Conservation (phyloP, 1,284 basidiomycete species). For the Irpex rosettiformis region DNA sequence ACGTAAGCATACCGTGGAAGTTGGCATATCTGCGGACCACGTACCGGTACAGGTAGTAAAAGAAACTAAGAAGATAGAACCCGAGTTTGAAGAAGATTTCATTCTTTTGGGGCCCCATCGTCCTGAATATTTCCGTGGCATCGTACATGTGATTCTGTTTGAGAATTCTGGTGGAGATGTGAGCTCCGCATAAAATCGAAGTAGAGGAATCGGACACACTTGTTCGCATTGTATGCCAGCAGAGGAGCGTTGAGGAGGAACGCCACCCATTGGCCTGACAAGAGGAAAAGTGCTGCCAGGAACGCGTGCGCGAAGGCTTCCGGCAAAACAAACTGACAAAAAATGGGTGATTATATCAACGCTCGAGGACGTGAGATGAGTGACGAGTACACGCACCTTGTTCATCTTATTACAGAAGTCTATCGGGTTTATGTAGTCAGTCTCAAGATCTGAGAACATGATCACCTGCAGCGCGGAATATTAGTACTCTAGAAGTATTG, state of each 20-base stretch:
- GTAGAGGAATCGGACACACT: slow-evolving; percentile 51
- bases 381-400: slow-evolving; percentile 65
- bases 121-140: slow-evolving; percentile 98
- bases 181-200: neutral
- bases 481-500: neutral
- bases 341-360: neutral
- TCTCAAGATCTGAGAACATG: slow-evolving; percentile 99
- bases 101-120: slow-evolving; percentile 94
- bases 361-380: neutral
- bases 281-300: slow-evolving; percentile 82
- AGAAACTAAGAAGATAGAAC: slow-evolving; percentile 92
- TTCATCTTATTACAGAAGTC: slow-evolving; percentile 99
- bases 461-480: slow-evolving; percentile 74
- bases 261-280: slow-evolving; percentile 94
- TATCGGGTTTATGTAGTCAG: slow-evolving; percentile 99
- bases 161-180: slow-evolving; percentile 66
- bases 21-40: slow-evolving; percentile 27
- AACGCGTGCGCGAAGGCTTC: slow-evolving; percentile 95
- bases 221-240: slow-evolving; percentile 91
- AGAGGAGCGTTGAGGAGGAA: slow-evolving; percentile 91
- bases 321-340: slow-evolving; percentile 90
- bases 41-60: slow-evolving; percentile 94
- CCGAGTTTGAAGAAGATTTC: slow-evolving; percentile 96
- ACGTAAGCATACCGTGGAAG: neutral
- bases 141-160: slow-evolving; percentile 98